Conservation (phyloP, 1,284 basidiomycete species). For the Paramarasmius palmivorus region DNA sequence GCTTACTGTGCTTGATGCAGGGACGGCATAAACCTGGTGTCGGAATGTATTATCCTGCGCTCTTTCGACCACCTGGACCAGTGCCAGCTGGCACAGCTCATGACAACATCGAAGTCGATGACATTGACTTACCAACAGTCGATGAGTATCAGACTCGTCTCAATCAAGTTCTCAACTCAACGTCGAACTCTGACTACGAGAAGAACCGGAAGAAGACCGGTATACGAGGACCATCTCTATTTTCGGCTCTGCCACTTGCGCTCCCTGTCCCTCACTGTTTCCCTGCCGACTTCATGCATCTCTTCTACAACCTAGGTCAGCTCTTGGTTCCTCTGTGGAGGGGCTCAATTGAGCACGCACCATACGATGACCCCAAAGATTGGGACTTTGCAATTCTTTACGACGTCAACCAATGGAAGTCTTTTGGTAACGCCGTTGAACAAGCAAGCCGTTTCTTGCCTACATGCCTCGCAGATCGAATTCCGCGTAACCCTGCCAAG, state of each 20-base stretch:
- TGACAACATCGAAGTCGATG: not conserved
- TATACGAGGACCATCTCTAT: not conserved
- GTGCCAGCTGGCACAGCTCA: not conserved
- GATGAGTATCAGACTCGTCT: not conserved
- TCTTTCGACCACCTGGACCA: not conserved
- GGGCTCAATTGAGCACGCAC: conserved; percentile 7
- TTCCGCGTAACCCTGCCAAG: conserved; percentile 26
- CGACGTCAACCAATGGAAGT: conserved; percentile 11
- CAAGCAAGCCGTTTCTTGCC: conserved; percentile 17
- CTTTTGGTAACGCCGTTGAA: not conserved
- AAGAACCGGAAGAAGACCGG: not conserved
- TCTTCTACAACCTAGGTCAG: conserved; percentile 24
- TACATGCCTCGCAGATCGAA: conserved; percentile 20
- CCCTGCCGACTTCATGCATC: conserved; percentile 31
- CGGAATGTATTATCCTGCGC: conserved; percentile 13
- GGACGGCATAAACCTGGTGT: conserved; percentile 13
- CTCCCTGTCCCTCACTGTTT: conserved; percentile 12
- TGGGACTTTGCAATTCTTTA: conserved; percentile 26
- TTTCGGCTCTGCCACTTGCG: not conserved
- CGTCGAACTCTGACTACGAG: not conserved
- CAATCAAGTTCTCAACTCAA: not conserved
- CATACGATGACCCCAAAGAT: not conserved
- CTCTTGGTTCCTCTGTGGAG: conserved; percentile 25
- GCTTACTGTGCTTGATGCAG: conserved; percentile 9
- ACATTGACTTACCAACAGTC: not conserved